phyloP scores from a whole-genome alignment of 2,329 filamentous ascomycete species.

The Cucurbitaria berberidis region DNA sequence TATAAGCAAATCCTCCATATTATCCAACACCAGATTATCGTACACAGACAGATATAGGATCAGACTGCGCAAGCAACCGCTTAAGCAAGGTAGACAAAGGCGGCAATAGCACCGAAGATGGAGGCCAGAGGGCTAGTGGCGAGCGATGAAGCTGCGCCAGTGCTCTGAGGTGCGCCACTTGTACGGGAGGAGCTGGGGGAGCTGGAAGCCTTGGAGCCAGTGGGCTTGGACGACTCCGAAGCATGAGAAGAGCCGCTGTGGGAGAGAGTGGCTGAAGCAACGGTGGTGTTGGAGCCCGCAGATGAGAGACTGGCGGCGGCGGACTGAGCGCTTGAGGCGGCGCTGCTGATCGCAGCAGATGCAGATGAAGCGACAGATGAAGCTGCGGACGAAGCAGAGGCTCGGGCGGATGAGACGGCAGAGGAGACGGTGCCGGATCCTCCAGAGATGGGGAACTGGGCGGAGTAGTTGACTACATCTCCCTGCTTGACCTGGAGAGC shows the following conservation, averaged over 20 bases:
- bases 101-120: constrained; percentile 50
- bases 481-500: constrained; percentile 65
- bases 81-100: constrained; percentile 51
- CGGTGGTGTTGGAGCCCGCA: constrained; percentile 35
- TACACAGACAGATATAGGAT: constrained; percentile 14
- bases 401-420: constrained; percentile 26
- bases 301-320: constrained; percentile 29
- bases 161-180: constrained; percentile 27
- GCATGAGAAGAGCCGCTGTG: no score
- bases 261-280: constrained; percentile 32
- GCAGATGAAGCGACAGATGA: constrained; percentile 27
- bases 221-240: constrained; percentile 18
- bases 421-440: constrained; percentile 32
- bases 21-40: constrained; percentile 28
- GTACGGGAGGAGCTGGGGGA: constrained; percentile 18
- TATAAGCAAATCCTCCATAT: constrained; percentile 13
- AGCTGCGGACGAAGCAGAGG: constrained; percentile 18
- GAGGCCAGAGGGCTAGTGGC: constrained; percentile 48
- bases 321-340: constrained; percentile 32
- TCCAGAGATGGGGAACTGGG: constrained; percentile 53
- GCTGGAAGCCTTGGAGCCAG: no score
- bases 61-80: constrained; percentile 4
- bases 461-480: constrained; percentile 61
- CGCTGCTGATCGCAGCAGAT: constrained; percentile 17
- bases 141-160: constrained; percentile 37